Conservation (phyloP, 257 asterid species). For the Salvia splendens region DNA sequence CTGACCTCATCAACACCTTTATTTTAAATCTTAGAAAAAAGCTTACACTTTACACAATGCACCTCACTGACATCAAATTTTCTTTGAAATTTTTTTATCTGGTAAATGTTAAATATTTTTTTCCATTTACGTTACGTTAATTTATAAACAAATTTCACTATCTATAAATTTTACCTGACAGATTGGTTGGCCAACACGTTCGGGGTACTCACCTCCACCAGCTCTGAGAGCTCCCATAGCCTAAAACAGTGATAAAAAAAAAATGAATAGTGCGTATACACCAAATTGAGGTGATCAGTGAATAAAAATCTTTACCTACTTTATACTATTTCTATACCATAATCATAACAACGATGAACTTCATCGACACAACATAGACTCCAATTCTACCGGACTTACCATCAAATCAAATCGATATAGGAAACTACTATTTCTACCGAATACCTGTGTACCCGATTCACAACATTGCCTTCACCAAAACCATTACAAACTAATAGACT, state of each 20-base stretch:
- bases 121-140: neutral
- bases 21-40: no score
- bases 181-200: conserved; percentile 63
- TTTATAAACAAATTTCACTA: neutral
- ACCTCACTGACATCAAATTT: neutral
- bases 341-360: conserved; percentile 9
- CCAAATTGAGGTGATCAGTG: conserved; percentile 21
- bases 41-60: no score
- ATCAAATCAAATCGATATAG: conserved; percentile 5
- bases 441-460: conserved; percentile 28
- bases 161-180: conserved; percentile 57
- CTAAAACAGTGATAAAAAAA: conserved; percentile 35
- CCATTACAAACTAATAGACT: conserved; percentile 24
- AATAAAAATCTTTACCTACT: conserved; percentile 5
- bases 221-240: conserved; percentile 49
- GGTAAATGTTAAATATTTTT: conserved; percentile 1
- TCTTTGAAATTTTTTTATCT: conserved; percentile 5
- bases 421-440: conserved; percentile 20
- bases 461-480: neutral
- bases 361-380: conserved; percentile 21
- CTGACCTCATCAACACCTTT: conserved; percentile 12
- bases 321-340: conserved; percentile 13
- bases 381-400: conserved; percentile 23
- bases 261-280: conserved; percentile 23
- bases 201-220: conserved; percentile 56